phyloP scores from a whole-genome alignment of 31 red algal species.

The Odonthalia washingtoniensis region DNA sequence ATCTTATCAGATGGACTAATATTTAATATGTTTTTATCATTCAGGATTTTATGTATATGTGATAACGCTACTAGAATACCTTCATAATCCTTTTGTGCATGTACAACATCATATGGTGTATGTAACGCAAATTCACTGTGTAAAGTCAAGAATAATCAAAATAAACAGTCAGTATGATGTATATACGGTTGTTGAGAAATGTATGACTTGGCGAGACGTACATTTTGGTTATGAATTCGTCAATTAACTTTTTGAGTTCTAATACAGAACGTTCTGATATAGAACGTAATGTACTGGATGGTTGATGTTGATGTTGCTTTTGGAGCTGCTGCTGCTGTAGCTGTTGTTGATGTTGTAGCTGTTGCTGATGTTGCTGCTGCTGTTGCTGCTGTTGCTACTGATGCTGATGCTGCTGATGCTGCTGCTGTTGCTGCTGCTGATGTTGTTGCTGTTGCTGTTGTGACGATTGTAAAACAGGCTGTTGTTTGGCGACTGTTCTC shows the following conservation, averaged over 20 bases:
- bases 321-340: slow-evolving; percentile 7
- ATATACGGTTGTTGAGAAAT: not conserved
- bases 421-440: slow-evolving; percentile 6
- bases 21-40: slow-evolving; percentile 57
- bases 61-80: slow-evolving; percentile 36
- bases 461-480: not conserved
- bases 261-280: slow-evolving; percentile 24
- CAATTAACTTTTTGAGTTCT: slow-evolving; percentile 58
- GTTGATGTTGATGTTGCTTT: not conserved
- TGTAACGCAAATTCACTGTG: slow-evolving; percentile 52
- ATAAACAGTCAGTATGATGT: not conserved
- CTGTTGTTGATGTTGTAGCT: not conserved
- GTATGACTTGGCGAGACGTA: slow-evolving; percentile 4
- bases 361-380: not conserved
- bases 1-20: slow-evolving; percentile 47
- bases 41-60: slow-evolving; percentile 43
- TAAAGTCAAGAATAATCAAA: not conserved
- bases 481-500: too few species aligned
- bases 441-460: not conserved
- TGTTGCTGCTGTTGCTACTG: not conserved
- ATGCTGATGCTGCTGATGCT: not conserved
- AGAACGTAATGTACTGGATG: not conserved
- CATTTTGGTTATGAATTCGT: slow-evolving; percentile 63
- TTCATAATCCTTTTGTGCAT: slow-evolving; percentile 66
- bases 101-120: slow-evolving; percentile 50